These are phyloP conservation scores for Arachis stenosperma DNA, from an alignment of 306 rosid species.

Conservation along the genomic window DNA sequence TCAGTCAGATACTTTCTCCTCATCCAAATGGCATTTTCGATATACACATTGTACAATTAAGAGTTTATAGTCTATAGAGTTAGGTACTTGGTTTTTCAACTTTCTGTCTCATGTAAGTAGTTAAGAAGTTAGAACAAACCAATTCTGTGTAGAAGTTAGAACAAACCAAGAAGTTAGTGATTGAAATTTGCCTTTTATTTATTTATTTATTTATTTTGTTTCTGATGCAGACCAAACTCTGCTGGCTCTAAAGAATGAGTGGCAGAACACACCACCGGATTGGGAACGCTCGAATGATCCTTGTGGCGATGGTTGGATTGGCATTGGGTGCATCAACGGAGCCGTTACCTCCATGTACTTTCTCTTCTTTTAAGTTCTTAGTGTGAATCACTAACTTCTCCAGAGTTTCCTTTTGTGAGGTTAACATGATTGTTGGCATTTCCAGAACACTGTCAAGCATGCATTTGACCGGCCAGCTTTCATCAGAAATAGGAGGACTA, in stretches of 20 bases:
- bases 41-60: not conserved
- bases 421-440: slow-evolving; percentile 27
- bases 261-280: slow-evolving; percentile 39
- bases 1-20: not conserved
- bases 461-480: slow-evolving; percentile 52
- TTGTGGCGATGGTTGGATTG: slow-evolving; percentile 48
- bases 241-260: slow-evolving; percentile 16
- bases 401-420: slow-evolving; percentile 18
- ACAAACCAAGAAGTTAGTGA: not conserved
- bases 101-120: not conserved
- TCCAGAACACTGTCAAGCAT: slow-evolving; percentile 59
- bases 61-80: slow-evolving; percentile 3
- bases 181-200: not conserved
- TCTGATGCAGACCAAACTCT: slow-evolving; percentile 42
- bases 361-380: slow-evolving; percentile 30
- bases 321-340: slow-evolving; percentile 44
- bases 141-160: no score
- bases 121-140: no score
- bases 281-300: slow-evolving; percentile 50
- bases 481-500: slow-evolving; percentile 55
- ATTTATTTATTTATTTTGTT: not conserved
- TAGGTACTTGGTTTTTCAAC: not conserved
- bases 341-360: slow-evolving; percentile 48
- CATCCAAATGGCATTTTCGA: slow-evolving; percentile 13
- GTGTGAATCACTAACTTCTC: slow-evolving; percentile 27